Percentiles rank a stretch among this genome's conserved stretches.
phyloP scores from a whole-genome alignment of 768 basidiomycete species.

The Coprinopsis strossmayeri region DNA sequence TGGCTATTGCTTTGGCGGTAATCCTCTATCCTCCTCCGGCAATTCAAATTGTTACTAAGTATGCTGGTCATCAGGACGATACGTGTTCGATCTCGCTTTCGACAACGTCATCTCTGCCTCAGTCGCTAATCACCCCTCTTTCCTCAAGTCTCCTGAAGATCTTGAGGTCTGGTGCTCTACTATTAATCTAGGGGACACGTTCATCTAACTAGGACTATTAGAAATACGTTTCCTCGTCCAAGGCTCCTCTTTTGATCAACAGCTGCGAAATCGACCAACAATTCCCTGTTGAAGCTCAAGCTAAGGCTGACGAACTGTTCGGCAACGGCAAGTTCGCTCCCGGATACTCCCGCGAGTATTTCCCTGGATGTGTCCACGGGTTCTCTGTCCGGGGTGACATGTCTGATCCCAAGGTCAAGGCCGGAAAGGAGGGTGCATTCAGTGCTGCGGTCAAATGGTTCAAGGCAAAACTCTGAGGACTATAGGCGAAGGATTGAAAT shows the following conservation, averaged over 20 bases:
- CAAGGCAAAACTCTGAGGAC: constrained; percentile 23
- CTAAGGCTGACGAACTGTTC: constrained; percentile 42
- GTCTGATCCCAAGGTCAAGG: constrained; percentile 45
- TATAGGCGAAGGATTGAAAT: too few relatives aligned
- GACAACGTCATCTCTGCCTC: constrained; percentile 42
- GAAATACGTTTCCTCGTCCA: constrained; percentile 41
- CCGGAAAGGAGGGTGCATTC: constrained; percentile 61
- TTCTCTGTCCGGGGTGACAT: constrained; percentile 48
- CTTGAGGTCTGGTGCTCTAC: constrained; percentile 40
- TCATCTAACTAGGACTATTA: constrained; percentile 14
- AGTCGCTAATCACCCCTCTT: constrained; percentile 55
- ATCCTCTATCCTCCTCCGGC: background rate
- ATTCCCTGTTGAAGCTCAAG: constrained; percentile 43
- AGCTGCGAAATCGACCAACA: constrained; percentile 45
- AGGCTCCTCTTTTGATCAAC: constrained; percentile 62
- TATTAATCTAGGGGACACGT: background rate
- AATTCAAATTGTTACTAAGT: background rate
- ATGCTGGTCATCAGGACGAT: constrained; percentile 31
- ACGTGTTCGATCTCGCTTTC: constrained; percentile 57
- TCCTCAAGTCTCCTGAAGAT: constrained; percentile 53
- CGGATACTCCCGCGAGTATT: constrained; percentile 46
- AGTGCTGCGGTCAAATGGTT: constrained; percentile 52
- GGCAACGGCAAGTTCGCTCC: constrained; percentile 37
- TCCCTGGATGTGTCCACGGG: constrained; percentile 43
- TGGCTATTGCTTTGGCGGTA: constrained; percentile 69